Conservation (phyloP, 345 rosid genomes). For the Angophora floribunda region DNA sequence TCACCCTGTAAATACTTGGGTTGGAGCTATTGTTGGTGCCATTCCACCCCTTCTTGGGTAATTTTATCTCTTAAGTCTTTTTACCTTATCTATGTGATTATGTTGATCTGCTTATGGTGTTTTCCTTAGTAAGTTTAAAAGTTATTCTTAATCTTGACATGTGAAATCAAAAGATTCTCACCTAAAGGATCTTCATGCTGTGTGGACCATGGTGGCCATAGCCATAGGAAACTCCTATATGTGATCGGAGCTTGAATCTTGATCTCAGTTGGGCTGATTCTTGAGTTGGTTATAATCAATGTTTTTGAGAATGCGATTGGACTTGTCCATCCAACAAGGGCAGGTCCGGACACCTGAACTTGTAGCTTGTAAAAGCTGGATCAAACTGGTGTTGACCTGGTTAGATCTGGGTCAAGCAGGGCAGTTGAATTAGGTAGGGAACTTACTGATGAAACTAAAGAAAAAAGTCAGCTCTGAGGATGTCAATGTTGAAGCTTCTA, state of each 20-base stretch:
- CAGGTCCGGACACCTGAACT: not conserved
- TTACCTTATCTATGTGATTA: not conserved
- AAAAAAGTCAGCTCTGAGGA: not conserved
- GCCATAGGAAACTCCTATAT: not conserved
- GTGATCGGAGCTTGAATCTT: not conserved
- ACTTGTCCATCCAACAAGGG: not conserved
- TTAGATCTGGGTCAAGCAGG: not conserved
- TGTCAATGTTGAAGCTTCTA: not conserved
- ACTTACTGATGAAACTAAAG: not conserved
- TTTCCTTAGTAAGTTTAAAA: not conserved
- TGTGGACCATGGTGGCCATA: not conserved
- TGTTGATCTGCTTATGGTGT: not conserved
- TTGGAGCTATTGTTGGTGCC: conserved; percentile 97
- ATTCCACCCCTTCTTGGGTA: conserved; percentile 98
- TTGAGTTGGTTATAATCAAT: not conserved
- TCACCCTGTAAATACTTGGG: conserved; percentile 98
- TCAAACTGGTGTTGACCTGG: not conserved
- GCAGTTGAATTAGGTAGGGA: not conserved
- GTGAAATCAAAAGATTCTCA: not conserved
- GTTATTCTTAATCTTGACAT: not conserved
- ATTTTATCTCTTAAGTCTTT: not conserved
- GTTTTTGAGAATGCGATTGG: not conserved
- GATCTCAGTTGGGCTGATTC: not conserved
- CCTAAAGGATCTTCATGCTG: not conserved
- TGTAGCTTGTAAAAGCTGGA: not conserved